A percentile compares a stretch with the other conserved stretches of the same genome.
Evolutionary conservation across 2,329 filamentous ascomycete genomes (phyloP).

Genomic region (Aurifilum marmelostoma): DNA sequence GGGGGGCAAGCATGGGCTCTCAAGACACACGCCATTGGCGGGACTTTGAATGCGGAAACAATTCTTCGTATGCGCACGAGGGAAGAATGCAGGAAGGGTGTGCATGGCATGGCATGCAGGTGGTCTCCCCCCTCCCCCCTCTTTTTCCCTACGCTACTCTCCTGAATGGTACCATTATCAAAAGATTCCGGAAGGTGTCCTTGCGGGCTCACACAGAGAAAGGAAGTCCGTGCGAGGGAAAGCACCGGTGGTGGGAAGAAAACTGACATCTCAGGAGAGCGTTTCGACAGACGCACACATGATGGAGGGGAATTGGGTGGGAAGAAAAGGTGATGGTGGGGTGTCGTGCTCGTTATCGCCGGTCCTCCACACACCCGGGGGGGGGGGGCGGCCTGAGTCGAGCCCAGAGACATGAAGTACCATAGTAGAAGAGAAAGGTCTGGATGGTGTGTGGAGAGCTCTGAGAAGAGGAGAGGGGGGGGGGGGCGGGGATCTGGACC

Average conservation of each 20-base stretch:
- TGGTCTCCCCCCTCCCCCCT: not conserved
- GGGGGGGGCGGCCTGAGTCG: not conserved
- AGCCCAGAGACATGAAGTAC: not conserved
- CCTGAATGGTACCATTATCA: not conserved
- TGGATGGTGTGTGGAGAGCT: not conserved
- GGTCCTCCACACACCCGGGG: not conserved
- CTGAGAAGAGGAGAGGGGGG: not conserved
- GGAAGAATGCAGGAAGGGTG: not conserved
- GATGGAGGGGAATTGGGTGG: not conserved
- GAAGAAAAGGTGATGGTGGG: not conserved
- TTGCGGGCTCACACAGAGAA: slow-evolving; percentile 1
- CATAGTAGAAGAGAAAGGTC: not conserved
- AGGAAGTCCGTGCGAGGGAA: not conserved
- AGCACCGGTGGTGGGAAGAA: not conserved
- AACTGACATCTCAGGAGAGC: not conserved
- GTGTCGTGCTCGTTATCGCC: not conserved
- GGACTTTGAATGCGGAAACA: slow-evolving; percentile 3
- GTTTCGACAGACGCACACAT: not conserved
- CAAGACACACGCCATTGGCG: slow-evolving; percentile 11
- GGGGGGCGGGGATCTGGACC: not conserved
- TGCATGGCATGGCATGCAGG: slow-evolving; percentile 3
- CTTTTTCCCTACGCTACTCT: no score
- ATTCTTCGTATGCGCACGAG: not conserved
- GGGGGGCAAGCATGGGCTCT: not conserved
- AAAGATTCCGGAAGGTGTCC: slow-evolving; percentile 7